Evolutionary conservation across 139 green algal genomes (phyloP), one percentile per base, ranked within the genome.

Genomic region (Chlorella ohadii): DNA sequence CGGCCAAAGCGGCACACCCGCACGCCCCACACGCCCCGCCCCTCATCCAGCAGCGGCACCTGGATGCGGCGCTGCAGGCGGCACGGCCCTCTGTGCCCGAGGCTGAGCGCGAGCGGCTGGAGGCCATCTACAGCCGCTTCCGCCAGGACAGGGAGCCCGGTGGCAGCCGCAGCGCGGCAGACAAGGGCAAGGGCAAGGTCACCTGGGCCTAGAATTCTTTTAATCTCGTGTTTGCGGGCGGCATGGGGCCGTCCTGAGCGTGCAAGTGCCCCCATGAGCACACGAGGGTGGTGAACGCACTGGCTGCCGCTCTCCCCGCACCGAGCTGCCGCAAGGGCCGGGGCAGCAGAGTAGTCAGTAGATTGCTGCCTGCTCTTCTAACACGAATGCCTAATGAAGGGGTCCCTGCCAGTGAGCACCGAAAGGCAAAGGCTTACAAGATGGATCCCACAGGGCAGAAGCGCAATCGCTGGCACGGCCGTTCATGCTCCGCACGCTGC

Each of bases 61-160:
- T 98, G 77, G 67, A 75, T 65, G 83, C 78, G 2, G 93, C 92
- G 17, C 44, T 94, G 70, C 39, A 47, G 2, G 71, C 66, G 7
- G 91, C 92, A 3, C 87, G 91, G 41, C 92, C 92, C 7, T 96
- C 92, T 1, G 79, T 98, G 47, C 86, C 93, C 1, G 55, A 77
- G 25, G 65, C 68, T 1, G 94, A 97, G 85, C 79, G 83, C 23
- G 78, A 76, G 22, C 76, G 92, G 31, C 79, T 97, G 34, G 84
- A 92, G 41, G 87, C 81, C 3, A 65, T 95, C 12, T 97, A 97
- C 84, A 51, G 33, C 22, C 79, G 82, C 0, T 97, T 97, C 81
- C 41, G 75, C 61, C 39, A 83, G 44, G 79, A 85, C 31, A 33
- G 91, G 39, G 88, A 92, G 31, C 84, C 82, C 15, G 87, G 84